Percentiles rank a stretch among this genome's conserved stretches.
Evolutionary conservation across 2,329 filamentous ascomycete species (phyloP).

Genomic region (Aspergillus viridinutans): DNA sequence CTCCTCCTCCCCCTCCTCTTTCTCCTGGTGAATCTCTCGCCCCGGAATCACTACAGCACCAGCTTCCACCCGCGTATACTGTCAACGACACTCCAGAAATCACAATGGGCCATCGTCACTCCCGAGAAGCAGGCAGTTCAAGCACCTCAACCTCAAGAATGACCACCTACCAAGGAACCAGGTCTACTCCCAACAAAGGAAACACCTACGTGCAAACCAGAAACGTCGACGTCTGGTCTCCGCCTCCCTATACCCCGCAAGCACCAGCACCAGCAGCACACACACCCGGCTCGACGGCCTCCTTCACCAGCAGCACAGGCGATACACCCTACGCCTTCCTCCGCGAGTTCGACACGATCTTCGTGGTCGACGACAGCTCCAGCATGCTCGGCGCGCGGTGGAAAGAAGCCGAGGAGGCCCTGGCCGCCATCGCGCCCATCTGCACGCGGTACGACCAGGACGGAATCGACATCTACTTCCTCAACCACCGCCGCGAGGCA

Average conservation of each 20-base stretch:
- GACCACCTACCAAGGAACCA: neutral
- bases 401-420: slow-evolving; percentile 66
- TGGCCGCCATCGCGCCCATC: slow-evolving; percentile 72
- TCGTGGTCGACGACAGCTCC: slow-evolving; percentile 87
- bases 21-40: neutral
- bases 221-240: slow-evolving; percentile 11
- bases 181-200: neutral
- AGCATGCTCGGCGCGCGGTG: slow-evolving; percentile 78
- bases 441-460: slow-evolving; percentile 75
- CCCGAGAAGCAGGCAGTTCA: neutral
- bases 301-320: slow-evolving; percentile 21
- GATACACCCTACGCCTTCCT: slow-evolving; percentile 76
- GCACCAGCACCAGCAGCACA: slow-evolving; percentile 19
- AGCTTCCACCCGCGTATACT: neutral
- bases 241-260: slow-evolving; percentile 14
- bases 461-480: slow-evolving; percentile 86
- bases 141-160: neutral
- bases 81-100: neutral
- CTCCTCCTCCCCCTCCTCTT: neutral
- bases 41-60: neutral
- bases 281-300: slow-evolving; percentile 12
- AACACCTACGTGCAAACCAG: neutral
- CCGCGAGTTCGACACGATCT: slow-evolving; percentile 74
- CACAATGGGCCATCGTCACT: slow-evolving; percentile 6
- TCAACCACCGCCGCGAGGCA: slow-evolving; percentile 61